Percentiles rank a stretch among this genome's conserved stretches.
Conservation (phyloP, 2,329 filamentous ascomycete genomes). For the Apiospora pterosperma region DNA sequence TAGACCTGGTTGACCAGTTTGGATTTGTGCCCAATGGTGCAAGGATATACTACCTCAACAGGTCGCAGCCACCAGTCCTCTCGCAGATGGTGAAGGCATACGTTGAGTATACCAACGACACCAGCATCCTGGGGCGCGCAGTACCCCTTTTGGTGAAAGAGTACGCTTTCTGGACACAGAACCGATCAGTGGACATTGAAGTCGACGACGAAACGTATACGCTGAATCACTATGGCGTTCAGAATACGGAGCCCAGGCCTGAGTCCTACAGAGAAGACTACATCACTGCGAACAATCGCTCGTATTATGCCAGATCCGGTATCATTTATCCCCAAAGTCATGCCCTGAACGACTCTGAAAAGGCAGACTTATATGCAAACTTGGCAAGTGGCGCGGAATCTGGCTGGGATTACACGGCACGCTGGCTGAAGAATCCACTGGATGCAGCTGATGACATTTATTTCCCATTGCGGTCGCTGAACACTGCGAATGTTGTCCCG, state of each 20-base stretch:
- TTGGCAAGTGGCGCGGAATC: conserved; percentile 64
- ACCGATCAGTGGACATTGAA: conserved; percentile 54
- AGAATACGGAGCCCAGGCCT: conserved; percentile 63
- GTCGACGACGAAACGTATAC: conserved; percentile 45
- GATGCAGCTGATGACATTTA: conserved; percentile 59
- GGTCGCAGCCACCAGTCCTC: conserved; percentile 64
- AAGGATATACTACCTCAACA: conserved; percentile 65
- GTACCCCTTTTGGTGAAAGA: conserved; percentile 61
- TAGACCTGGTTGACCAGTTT: conserved; percentile 61
- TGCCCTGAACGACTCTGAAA: conserved; percentile 49
- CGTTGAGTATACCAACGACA: conserved; percentile 62
- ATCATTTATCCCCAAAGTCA: conserved; percentile 52
- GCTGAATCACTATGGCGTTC: conserved; percentile 57
- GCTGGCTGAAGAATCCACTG: conserved; percentile 54
- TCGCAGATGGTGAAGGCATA: conserved; percentile 65
- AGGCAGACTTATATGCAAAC: conserved; percentile 54
- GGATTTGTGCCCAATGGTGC: conserved; percentile 68
- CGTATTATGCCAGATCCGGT: conserved; percentile 57
- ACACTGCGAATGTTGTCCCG: conserved; percentile 54
- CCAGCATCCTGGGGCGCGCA: conserved; percentile 55
- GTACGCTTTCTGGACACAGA: conserved; percentile 59
- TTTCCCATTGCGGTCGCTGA: conserved; percentile 63
- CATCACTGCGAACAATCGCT: conserved; percentile 59
- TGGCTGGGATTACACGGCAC: conserved; percentile 61
- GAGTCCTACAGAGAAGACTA: conserved; percentile 67